Base-by-base conservation (phyloP, 805 yeast species). In the Pichia insulana region DNA sequence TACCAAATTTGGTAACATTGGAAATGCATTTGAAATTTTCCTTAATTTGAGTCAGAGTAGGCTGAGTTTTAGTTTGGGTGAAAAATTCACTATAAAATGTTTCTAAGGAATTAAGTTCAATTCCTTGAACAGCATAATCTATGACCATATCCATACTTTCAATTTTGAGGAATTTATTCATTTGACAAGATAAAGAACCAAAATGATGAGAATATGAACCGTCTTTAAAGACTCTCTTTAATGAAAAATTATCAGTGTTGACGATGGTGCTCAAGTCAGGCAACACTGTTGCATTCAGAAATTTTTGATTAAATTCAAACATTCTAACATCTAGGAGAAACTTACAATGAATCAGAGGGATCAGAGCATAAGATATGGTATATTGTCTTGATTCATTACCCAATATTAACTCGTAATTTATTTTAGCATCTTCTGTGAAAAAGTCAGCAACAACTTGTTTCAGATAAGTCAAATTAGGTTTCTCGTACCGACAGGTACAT, bases 81-180 rank as follows among this genome's bases (percentile, higher is more conserved):
- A 61, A 32, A 69, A 65, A 30, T 63, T 58, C 4, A 13, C 34
- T 35, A 13, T 71, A 47, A 22, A 69, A 48, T 31, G 58, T 64
- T 41, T 73, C 78, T 31, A 74, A 48, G 0, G 74, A 59, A 6
- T 72, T 73, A 64, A 54, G 65, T 65, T 46, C 74, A 49, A 47
- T 67, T 67, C 43, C 80, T 70, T 41, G 67, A 55, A 58, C 70
- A 62, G 50, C 69, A 66, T 52, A 46, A 42, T 67, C 68, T 4
- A 72, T 59, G 20, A 71, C 73, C 47, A 81, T 64, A 53, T 84
- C 94, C 34, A 82, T 57, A 76, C 83, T 82, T 50, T 85, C 94
- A 25, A 87, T 73, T 48, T 74, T 71, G 46, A 84, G 64, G 40
- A 70, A 73, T 27, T 80, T 66, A 54, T 76, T 80, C 62, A 86